phyloP scores from a whole-genome alignment of 176 grass and related monocot species.

The Rhynchospora breviuscula region DNA sequence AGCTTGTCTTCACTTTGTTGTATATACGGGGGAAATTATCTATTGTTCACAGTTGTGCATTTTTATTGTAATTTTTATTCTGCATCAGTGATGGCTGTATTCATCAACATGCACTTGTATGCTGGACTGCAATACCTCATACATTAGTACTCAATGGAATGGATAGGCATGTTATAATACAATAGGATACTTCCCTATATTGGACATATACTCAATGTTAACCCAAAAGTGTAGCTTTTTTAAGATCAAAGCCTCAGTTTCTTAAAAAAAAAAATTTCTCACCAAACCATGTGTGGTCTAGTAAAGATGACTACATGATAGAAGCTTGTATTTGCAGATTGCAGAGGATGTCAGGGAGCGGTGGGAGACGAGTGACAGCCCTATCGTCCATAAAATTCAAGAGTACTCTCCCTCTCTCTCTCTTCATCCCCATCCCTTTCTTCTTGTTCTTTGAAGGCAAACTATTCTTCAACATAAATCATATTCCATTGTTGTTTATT shows the following conservation, averaged over 20 bases:
- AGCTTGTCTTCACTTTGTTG: not conserved
- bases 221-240: not conserved
- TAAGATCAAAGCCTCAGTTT: not conserved
- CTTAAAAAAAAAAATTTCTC: not conserved
- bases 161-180: not conserved
- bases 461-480: not conserved
- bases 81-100: not conserved
- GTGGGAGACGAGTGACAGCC: constrained; percentile 95
- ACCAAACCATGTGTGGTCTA: not conserved
- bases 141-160: not conserved
- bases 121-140: not conserved
- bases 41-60: not conserved
- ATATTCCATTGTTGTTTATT: not conserved
- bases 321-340: constrained; percentile 50
- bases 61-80: not conserved
- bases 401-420: constrained; percentile 5
- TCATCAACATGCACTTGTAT: not conserved
- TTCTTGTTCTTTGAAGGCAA: not conserved
- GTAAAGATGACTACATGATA: constrained; percentile 3
- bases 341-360: constrained; percentile 87
- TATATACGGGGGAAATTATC: not conserved
- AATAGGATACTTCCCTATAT: not conserved
- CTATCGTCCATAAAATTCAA: constrained; percentile 43
- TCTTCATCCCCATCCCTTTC: too few relatives aligned
- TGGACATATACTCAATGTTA: not conserved